Evolutionary conservation across 345 rosid genomes (phyloP), one percentile per base, ranked within the genome.

Genomic region (Gossypium thurberi): DNA sequence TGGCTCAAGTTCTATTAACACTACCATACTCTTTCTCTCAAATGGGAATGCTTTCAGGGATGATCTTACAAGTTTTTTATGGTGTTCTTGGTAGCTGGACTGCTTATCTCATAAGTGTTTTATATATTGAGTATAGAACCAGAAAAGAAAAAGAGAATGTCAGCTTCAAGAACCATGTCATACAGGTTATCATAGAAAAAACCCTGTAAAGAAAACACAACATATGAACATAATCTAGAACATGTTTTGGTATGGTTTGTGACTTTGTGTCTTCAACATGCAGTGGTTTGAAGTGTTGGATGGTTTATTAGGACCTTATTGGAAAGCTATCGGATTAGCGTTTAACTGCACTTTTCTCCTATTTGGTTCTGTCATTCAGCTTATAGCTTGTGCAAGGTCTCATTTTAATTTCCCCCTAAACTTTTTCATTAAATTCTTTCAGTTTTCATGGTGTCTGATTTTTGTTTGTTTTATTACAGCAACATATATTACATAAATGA

Each of bases 221-320:
- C n/a, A 76, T 42, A 63, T 26, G 42, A 33, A 4, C 1, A 68
- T 28, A 14, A 14, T 68, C 21, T 55, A 18, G 2, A 17, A 53
- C 7, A 53, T 7, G 3, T 18, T 17, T 33, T 5, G 40, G 40
- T 33, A 33, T 33, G 40, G 40, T 33, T 33, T 33, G 40, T 53
- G 23, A 4, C 20, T 20, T 55, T 18, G 2, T 42, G 33, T 13
- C 12, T 40, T 55, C 18, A 62, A 37, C 17, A 26, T 78, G 68
- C 87, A 90, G 89, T 91, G 97, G 97, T 91, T 90, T 80, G 97
- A 91, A 82, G 97, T 89, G 81, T 77, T 92, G 15, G 92, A 92
- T 83, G 95, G 95, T 52, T 76, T 92, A 14, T 80, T 92, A 75
- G 97, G 97, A 71, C 89, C 90, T 51, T 81, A 77, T 59, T 92